Evolutionary conservation across 371 early-diverging fungal genomes (phyloP), one percentile per base, ranked within the genome.

Genomic region (Parasitella parasitica): DNA sequence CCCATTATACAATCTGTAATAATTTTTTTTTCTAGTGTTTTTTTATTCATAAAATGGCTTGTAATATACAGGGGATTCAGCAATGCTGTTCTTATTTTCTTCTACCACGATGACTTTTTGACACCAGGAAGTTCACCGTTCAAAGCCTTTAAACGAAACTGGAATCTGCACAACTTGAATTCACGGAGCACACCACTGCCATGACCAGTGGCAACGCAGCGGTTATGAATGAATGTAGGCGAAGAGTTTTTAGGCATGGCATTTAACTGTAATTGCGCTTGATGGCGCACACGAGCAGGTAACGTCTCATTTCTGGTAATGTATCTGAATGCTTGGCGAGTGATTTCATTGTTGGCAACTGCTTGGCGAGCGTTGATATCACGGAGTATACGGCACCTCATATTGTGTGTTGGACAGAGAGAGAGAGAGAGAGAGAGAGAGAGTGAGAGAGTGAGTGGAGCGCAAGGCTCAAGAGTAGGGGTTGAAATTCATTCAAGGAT

Each of bases 121-220:
- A 94, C 93, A 66, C 94, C 94, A 8, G 93, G 91, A 57, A 94
- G 73, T 49, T 91, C 89, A 51, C 94, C 94, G 51, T 85, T 88
- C 52, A 92, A 71, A 6, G 94, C 94, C 73, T 90, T 90, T 53
- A 89, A 57, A 64, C 93, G 89, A 81, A 94, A 94, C 73, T 90
- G 91, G 78, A 86, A 89, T 59, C 93, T 81, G 61, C 91, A 91
- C 54, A 94, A 66, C 59, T 83, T 86, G 81, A 90, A 92, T 63
- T 89, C 90, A 71, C 89, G 84, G 50, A 94, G 76, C 35, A 94
- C 73, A 83, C 93, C 93, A 69, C 89, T 89, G 24, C 89, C 94
- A 56, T 93, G 88, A 22, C 94, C 94, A 20, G 94, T 91, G 46
- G 87, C 87, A 18, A 91, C 73, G 66, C 94, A 94, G 13, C 94